A percentile compares a stretch with the other conserved stretches of the same genome.
These are phyloP conservation scores for Lentinula aciculospora DNA, from an alignment of 768 basidiomycete species.

Conservation along the genomic window DNA sequence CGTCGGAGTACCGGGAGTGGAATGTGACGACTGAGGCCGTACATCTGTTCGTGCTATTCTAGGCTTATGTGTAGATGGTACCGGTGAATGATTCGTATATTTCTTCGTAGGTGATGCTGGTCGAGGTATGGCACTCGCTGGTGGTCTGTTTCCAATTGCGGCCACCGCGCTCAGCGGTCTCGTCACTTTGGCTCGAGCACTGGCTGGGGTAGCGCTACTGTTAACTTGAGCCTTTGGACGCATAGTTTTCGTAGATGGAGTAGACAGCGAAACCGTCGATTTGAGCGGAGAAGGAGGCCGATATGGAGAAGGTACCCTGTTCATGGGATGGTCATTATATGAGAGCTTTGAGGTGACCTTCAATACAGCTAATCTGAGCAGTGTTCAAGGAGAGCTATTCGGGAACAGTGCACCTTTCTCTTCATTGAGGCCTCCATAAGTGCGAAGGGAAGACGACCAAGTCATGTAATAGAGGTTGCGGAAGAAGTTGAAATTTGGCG, in stretches of 20 bases:
- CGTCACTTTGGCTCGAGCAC: slow-evolving; percentile 9
- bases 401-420: slow-evolving; percentile 34
- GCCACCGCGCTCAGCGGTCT: slow-evolving; percentile 12
- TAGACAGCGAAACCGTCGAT: slow-evolving; percentile 16
- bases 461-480: background rate
- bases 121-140: slow-evolving; percentile 25
- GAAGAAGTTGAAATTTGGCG: background rate
- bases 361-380: slow-evolving; percentile 12
- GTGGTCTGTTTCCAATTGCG: slow-evolving; percentile 12
- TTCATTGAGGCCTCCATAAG: slow-evolving; percentile 35
- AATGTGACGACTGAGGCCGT: slow-evolving; percentile 26
- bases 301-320: slow-evolving; percentile 7
- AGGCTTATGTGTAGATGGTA: slow-evolving; percentile 29
- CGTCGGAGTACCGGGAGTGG: slow-evolving; percentile 28
- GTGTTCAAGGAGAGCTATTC: slow-evolving; percentile 9
- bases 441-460: slow-evolving; percentile 1
- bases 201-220: slow-evolving; percentile 35
- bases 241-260: slow-evolving; percentile 19
- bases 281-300: slow-evolving; percentile 38
- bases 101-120: slow-evolving; percentile 37
- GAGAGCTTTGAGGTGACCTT: slow-evolving; percentile 54
- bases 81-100: slow-evolving; percentile 23
- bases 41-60: slow-evolving; percentile 19
- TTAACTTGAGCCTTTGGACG: slow-evolving; percentile 62
- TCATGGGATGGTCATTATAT: slow-evolving; percentile 24